Evolutionary conservation across 2,329 filamentous ascomycete species (phyloP), one percentile per base, ranked within the genome.

Genomic region (Xenosphaeropsis pyriputrescens): DNA sequence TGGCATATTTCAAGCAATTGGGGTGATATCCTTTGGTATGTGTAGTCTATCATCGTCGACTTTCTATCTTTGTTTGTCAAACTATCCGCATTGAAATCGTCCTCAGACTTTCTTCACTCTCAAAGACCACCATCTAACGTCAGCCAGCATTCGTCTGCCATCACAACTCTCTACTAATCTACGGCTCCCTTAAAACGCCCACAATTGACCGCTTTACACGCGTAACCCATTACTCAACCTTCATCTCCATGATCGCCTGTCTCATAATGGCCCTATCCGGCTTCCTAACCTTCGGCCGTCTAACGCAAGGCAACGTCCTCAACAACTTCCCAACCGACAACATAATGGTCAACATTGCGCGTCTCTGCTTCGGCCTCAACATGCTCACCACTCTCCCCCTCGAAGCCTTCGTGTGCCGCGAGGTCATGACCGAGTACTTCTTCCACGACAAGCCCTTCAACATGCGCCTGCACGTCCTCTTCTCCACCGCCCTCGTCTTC

Each of bases 331-430:
- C 88, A 2, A 68, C 77, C 15, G 77, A 93, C 60, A 96, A 94
- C 59, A 69, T 79, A 49, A 80, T 96, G 75, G 86, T 96, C 54
- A 96, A 95, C 59, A 70, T 98, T 41, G 91, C 91, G 16, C 80
- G 91, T 38, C 70, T 98, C 36, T 95, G 85, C 61, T 96, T 98
- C 55, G 91, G 91, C 2, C 72, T 98, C 47, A 98, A 98, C 67
- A 98, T 98, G 91, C 75, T 98, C 51, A 95, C 91, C 12, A 96
- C 91, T 2, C 67, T 98, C 29, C 91, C 91, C 0, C 78, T 98
- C 42, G 91, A 98, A 65, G 88, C 86, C 13, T 98, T 98, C 57
- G 91, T 98, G 39, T 98, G 91, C 60, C 76, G 91, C 52, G 91
- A 95, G 60, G 88, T 95, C 45, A 93, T 95, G 84, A 73, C 85